Base-by-base conservation (phyloP, 768 basidiomycete species). In the Lactarius hengduanensis region DNA sequence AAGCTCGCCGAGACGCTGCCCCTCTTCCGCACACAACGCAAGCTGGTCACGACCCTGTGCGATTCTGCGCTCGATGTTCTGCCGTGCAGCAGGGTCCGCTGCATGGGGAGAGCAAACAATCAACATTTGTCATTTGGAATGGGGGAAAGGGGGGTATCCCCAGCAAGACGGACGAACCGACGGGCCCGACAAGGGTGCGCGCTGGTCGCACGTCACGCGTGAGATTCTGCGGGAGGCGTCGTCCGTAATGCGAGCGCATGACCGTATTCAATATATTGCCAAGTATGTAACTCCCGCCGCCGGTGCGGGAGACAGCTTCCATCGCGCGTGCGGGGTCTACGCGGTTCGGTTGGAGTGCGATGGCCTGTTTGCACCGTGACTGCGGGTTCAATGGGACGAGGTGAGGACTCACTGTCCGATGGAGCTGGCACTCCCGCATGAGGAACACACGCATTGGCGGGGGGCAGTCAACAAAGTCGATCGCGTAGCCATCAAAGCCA, bases 401-500 rank as follows among this genome's bases (percentile, higher is more conserved):
- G 7, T 53, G 53, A 59, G 43, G 20, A 79, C 85, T 38, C 62
- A 96, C 96, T 22, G 87, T 88, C 6, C 87, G 82, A 75, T 96
- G 91, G 50, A 98, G 74, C 61, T 83, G 81, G 16, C 87, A 72
- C 45, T 88, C 84, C 15, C 80, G 79, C 69, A 77, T 83, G 26
- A 98, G 76, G 79, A 81, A 99, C 78, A 83, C 87, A 65, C 82
- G 78, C 76, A 98, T 80, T 3, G 89, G 88, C 10, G 85, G 81
- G 0, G 95, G 91, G 63, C 86, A 96, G 4, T 84, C 83, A 54
- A 98, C 79, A 66, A 88, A 88, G 70, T 98, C 89, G 28, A 95
- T 79, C 0, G 91, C 92, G 71, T 90, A 96, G 3, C 89, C 88
- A 68, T 95, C 88, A 72, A 98, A 93, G 4, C 87, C 86, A 87